Conservation (phyloP, 2,329 filamentous ascomycete species). For the Stromatinia cepivora region DNA sequence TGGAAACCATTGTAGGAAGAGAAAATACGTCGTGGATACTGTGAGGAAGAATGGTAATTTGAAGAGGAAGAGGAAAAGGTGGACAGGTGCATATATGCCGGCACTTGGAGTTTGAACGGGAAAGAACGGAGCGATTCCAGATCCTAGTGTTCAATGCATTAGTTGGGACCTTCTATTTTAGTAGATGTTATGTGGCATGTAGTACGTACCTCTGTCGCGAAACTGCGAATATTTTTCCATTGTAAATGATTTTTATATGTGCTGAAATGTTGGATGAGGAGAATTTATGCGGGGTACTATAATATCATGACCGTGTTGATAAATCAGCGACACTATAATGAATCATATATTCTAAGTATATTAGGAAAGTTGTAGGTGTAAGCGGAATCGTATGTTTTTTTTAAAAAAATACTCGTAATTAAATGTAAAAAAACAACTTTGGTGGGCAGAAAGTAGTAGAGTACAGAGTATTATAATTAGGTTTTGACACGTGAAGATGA, state of each 20-base stretch:
- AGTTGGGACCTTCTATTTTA: constrained; percentile 27
- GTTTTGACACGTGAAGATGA: constrained; percentile 12
- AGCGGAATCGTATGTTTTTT: background rate
- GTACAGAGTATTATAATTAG: background rate
- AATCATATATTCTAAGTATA: background rate
- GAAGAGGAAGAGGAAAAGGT: constrained; percentile 73
- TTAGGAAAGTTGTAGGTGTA: background rate
- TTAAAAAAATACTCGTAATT: too few species aligned
- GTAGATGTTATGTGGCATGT: constrained; percentile 3
- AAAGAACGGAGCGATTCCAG: constrained; percentile 94
- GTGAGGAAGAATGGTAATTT: constrained; percentile 76
- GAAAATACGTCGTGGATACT: constrained; percentile 70
- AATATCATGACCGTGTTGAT: constrained; percentile 19
- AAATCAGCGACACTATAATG: background rate
- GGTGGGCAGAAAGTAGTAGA: background rate
- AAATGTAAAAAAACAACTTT: background rate
- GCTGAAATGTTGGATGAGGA: background rate
- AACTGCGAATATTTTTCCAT: constrained; percentile 80
- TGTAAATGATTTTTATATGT: background rate
- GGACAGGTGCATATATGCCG: constrained; percentile 61
- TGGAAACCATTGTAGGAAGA: constrained; percentile 80
- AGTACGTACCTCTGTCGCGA: constrained; percentile 64
- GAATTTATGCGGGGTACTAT: constrained; percentile 6
- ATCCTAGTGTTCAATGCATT: constrained; percentile 58
- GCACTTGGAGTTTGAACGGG: constrained; percentile 70